phyloP scores from a whole-genome alignment of 495 filamentous ascomycete genomes.

The Bathelium albidoporum region DNA sequence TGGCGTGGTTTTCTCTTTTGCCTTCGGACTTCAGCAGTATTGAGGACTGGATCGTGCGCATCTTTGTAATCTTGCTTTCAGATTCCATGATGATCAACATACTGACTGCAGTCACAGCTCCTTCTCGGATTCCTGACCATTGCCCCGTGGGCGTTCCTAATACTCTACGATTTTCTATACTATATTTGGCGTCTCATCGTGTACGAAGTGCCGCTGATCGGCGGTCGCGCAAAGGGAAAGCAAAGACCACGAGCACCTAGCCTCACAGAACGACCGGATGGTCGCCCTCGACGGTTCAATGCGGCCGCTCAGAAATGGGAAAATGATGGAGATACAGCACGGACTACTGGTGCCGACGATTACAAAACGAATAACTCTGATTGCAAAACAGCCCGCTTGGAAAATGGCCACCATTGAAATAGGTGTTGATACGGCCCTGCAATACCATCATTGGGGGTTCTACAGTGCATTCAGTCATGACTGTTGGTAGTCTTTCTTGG shows the following conservation, averaged over 20 bases:
- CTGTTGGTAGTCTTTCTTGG: no score
- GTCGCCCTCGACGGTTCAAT: constrained; percentile 42
- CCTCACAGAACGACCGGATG: constrained; percentile 49
- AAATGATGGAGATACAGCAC: constrained; percentile 3
- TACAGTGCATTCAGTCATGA: no score
- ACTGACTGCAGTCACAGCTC: constrained; percentile 36
- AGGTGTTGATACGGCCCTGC: no score
- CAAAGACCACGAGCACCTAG: constrained; percentile 54
- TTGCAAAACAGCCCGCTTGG: background rate
- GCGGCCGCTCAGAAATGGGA: constrained; percentile 22
- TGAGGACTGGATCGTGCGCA: constrained; percentile 52
- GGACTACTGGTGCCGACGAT: background rate
- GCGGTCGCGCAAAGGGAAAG: constrained; percentile 53
- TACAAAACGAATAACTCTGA: background rate
- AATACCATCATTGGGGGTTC: no score
- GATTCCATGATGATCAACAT: background rate
- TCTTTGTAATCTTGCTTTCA: constrained; percentile 44
- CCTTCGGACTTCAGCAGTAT: constrained; percentile 44
- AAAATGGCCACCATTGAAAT: background rate
- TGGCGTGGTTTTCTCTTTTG: constrained; percentile 59
- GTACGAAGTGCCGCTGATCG: constrained; percentile 52
- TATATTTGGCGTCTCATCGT: constrained; percentile 50
- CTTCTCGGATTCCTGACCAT: constrained; percentile 55
- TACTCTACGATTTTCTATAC: constrained; percentile 57
- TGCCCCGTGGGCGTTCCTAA: constrained; percentile 52